Evolutionary conservation across 2,329 filamentous ascomycete genomes (phyloP).

Genomic region (Hymenoscyphus occultus): DNA sequence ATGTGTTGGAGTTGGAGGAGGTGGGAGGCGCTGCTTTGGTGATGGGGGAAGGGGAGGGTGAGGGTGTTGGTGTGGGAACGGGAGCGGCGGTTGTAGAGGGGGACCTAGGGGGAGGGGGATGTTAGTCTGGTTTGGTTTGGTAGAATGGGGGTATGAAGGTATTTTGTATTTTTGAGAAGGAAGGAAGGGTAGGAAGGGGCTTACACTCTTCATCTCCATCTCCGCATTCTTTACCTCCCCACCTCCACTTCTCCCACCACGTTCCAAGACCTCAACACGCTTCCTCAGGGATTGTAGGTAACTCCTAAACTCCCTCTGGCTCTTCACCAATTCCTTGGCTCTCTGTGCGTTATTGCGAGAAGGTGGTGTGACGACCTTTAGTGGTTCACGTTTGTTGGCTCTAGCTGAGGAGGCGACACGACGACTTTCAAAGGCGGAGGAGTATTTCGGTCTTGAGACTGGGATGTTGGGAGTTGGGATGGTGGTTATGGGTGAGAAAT

Average conservation of each 20-base stretch:
- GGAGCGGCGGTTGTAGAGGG: too few relatives aligned
- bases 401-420: background rate
- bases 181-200: background rate
- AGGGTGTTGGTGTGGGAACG: too few relatives aligned
- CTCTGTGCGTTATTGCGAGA: background rate
- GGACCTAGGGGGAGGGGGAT: too few relatives aligned
- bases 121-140: too few relatives aligned
- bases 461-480: background rate
- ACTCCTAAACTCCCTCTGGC: too few relatives aligned
- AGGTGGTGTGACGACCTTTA: background rate
- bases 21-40: background rate
- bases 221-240: too few relatives aligned
- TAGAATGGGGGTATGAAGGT: too few relatives aligned
- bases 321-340: background rate
- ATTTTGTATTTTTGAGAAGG: too few relatives aligned
- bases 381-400: slow-evolving; percentile 1
- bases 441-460: background rate
- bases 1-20: background rate
- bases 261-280: too few relatives aligned
- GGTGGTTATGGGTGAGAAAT: background rate
- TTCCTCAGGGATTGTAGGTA: too few relatives aligned
- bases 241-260: too few relatives aligned
- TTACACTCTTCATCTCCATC: too few relatives aligned
- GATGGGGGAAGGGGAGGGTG: background rate
- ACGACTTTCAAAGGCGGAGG: background rate